Conservation (phyloP, 1,284 basidiomycete species). For the Quambalaria eucalypti region DNA sequence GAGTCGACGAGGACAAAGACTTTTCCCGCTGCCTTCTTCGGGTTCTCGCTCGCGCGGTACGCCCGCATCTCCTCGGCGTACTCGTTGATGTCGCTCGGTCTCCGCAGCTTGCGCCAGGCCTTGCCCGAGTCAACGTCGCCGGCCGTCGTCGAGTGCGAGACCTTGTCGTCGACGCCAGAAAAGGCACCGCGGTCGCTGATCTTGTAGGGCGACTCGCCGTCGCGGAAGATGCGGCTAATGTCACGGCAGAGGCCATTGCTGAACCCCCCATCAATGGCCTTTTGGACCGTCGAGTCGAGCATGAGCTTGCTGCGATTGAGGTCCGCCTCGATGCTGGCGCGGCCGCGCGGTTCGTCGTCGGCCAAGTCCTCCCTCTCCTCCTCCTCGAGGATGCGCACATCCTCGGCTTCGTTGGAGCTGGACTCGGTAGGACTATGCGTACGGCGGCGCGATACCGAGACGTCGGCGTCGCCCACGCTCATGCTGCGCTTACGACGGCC, state of each 20-base stretch:
- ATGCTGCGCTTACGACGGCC: constrained; percentile 19
- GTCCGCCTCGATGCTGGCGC: constrained; percentile 23
- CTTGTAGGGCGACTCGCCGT: constrained; percentile 48
- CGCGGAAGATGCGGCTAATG: constrained; percentile 31
- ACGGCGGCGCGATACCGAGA: neutral
- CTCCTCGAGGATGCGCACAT: neutral
- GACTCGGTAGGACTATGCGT: no score
- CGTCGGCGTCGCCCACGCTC: constrained; percentile 24
- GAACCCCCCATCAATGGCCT: constrained; percentile 29
- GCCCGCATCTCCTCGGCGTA: constrained; percentile 79
- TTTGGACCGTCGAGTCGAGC: constrained; percentile 29
- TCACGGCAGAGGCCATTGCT: constrained; percentile 30
- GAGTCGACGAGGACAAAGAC: constrained; percentile 68
- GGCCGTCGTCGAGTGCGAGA: neutral
- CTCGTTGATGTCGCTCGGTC: constrained; percentile 63
- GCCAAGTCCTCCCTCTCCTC: constrained; percentile 13
- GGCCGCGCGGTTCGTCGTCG: constrained; percentile 4
- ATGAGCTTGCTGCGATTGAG: constrained; percentile 25
- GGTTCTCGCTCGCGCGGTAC: constrained; percentile 64
- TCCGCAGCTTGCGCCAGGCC: constrained; percentile 76
- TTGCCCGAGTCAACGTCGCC: constrained; percentile 51
- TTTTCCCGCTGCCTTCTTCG: constrained; percentile 73
- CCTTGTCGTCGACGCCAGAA: constrained; percentile 58
- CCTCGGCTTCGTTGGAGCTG: neutral
- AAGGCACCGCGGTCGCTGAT: constrained; percentile 39